Conservation (phyloP, 2,329 filamentous ascomycete species). For the Penicillium psychrosexuale region DNA sequence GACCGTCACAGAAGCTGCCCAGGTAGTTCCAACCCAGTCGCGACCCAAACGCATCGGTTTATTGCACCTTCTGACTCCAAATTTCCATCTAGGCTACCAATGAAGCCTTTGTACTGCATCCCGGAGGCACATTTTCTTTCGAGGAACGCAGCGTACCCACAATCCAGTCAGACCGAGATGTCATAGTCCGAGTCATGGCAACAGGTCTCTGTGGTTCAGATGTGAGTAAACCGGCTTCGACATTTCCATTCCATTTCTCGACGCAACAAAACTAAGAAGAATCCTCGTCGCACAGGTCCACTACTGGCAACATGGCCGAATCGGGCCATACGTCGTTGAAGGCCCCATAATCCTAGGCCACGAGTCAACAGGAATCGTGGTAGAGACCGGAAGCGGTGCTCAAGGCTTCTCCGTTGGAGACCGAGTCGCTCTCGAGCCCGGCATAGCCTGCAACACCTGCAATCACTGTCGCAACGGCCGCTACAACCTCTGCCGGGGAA, state of each 20-base stretch:
- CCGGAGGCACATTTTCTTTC: conserved; percentile 22
- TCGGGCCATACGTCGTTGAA: conserved; percentile 37
- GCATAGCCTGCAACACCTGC: conserved; percentile 68
- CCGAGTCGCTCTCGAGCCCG: conserved; percentile 70
- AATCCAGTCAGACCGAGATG: conserved; percentile 54
- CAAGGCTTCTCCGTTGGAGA: conserved; percentile 60
- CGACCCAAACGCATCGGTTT: not conserved
- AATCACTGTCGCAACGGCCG: conserved; percentile 68
- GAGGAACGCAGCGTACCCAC: conserved; percentile 20
- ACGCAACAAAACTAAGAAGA: not conserved
- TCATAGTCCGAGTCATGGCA: conserved; percentile 72
- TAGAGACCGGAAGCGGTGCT: conserved; percentile 55
- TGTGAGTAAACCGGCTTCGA: conserved; percentile 44
- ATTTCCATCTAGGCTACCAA: conserved; percentile 1
- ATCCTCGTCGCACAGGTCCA: conserved; percentile 28
- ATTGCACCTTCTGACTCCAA: not conserved
- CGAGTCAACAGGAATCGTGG: conserved; percentile 64
- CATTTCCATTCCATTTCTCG: not conserved
- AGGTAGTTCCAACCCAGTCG: not conserved
- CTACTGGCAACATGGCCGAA: conserved; percentile 41
- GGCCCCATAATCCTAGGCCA: conserved; percentile 55
- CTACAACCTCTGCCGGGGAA: conserved; percentile 83
- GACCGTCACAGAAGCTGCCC: not conserved
- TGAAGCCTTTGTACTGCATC: conserved; percentile 20
- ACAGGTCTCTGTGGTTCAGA: conserved; percentile 84